Conservation (phyloP, 129 eudicot species). For the Oenanthe sinensis region DNA sequence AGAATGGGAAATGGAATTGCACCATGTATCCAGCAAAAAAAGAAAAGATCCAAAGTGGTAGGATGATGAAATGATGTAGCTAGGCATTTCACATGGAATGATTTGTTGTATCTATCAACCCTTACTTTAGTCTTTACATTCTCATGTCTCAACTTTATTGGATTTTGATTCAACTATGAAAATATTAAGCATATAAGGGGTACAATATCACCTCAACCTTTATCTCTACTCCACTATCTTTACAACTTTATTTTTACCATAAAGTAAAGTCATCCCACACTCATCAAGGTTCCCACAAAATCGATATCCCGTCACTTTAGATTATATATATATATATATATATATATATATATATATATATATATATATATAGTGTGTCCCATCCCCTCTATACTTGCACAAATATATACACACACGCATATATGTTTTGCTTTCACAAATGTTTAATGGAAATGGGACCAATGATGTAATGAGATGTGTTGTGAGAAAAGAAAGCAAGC, state of each 20-base stretch:
- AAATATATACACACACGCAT: background rate
- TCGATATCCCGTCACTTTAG: background rate
- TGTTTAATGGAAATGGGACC: background rate
- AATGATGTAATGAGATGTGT: background rate
- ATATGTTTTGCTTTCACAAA: background rate
- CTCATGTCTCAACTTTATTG: slow-evolving; percentile 2
- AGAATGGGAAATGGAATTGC: background rate
- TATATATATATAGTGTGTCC: background rate
- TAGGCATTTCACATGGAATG: slow-evolving; percentile 5
- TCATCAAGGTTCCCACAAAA: slow-evolving; percentile 7
- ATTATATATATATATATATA: background rate
- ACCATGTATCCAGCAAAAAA: background rate
- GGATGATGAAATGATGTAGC: background rate
- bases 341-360: background rate
- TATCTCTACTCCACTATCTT: slow-evolving; percentile 7
- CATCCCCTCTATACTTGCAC: background rate
- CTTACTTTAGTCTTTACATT: background rate
- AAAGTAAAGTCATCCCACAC: background rate
- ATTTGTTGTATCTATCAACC: background rate
- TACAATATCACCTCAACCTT: background rate
- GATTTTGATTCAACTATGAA: slow-evolving; percentile 5
- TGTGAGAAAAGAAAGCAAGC: slow-evolving; percentile 4
- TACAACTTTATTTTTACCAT: background rate
- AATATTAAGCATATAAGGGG: background rate
- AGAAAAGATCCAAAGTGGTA: background rate